These are phyloP conservation scores for Cladosporium sp. DNA, from an alignment of 2,329 filamentous ascomycete genomes.

Conservation along the genomic window DNA sequence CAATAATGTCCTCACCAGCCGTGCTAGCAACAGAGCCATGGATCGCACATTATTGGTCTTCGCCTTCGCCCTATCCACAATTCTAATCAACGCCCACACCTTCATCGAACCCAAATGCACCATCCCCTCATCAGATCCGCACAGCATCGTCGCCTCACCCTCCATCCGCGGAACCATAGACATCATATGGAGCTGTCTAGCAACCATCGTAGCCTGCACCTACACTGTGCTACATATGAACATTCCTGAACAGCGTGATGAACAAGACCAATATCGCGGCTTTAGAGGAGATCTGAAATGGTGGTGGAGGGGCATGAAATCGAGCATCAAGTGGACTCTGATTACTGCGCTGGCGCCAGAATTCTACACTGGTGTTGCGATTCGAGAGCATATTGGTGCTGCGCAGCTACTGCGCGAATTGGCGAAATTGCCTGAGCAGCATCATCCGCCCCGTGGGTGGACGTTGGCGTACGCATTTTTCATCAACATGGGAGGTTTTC, in stretches of 20 bases:
- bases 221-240: conserved; percentile 38
- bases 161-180: conserved; percentile 27
- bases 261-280: background rate
- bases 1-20: no score
- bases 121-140: background rate
- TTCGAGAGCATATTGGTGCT: conserved; percentile 1
- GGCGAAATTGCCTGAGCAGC: background rate
- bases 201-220: conserved; percentile 30
- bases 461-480: conserved; percentile 30
- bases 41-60: no score
- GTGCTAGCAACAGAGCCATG: no score
- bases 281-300: conserved; percentile 4
- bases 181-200: conserved; percentile 34
- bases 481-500: conserved; percentile 30
- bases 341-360: conserved; percentile 8
- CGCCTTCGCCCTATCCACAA: no score
- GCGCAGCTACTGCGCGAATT: background rate
- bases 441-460: conserved; percentile 16
- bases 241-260: conserved; percentile 21
- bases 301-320: background rate
- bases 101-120: conserved; percentile 3
- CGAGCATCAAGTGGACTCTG: conserved; percentile 1
- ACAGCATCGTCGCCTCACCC: conserved; percentile 9
- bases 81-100: background rate
- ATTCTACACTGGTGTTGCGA: background rate